Evolutionary conservation across 306 rosid genomes (phyloP), one percentile per base, ranked within the genome.

Genomic region (Dryas octopetala): DNA sequence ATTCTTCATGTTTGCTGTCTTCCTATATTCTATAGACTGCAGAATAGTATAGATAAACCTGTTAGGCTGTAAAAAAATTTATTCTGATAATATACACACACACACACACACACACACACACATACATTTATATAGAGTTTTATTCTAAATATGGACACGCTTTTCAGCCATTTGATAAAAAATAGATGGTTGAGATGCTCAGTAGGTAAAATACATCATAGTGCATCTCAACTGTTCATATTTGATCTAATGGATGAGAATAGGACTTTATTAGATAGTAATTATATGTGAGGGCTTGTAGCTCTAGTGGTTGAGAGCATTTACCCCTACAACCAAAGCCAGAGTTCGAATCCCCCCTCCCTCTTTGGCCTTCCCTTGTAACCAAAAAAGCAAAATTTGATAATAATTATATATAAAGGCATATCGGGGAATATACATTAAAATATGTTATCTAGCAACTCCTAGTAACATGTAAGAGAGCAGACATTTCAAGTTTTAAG

Each of bases 1-100:
- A 26, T 52, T 57, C 53, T 68, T 73, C 65, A 57, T 47, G 23
- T 74, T 46, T 76, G 32, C 61, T 65, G 38, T 11, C 43, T 65
- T 11, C 62, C 38, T 70, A 2, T 28, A 63, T 49, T 26, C 46
- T 45, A 6, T 61, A 9, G 38, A 38, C 72, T 59, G 40, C 62
- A 59, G 53, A 76, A 54, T 41, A 7, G 23, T 51, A 68, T 70
- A 72, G 23, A 23, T 23, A 23, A 23, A 77, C 61, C 62, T 63
- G 28, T 66, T 47, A 19, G n/a, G 44, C 3, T 1, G 19, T 47
- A 4, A 19, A 11, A 17, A 41, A 41, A 1, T 43, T 57, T 69
- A 7, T 69, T 28, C 10, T 16, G 8, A 50, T 48, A 40, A 48
- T 12, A 13, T 8, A n/a, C 3, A 68, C 2, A 26, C 45, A 3